These are phyloP conservation scores for Anethum foeniculum DNA, from an alignment of 140 eudicot species.

Conservation along the genomic window DNA sequence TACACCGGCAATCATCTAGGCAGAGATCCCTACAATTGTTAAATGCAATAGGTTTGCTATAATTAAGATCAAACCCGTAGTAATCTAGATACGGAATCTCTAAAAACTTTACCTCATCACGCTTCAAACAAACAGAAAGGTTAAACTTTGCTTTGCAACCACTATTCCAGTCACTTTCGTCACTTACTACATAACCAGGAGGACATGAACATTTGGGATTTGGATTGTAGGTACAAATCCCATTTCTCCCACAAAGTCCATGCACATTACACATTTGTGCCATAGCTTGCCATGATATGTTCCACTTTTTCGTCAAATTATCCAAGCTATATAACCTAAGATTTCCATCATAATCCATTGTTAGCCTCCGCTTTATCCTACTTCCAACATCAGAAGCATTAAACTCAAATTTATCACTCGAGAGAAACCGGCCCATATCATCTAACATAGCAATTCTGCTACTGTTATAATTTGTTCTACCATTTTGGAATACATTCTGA, in stretches of 20 bases:
- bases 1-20: conserved; percentile 27
- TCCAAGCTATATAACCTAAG: conserved; percentile 29
- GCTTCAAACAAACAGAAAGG: not conserved
- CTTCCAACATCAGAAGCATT: conserved; percentile 30
- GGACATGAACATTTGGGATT: conserved; percentile 39
- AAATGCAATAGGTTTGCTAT: conserved; percentile 1
- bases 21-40: conserved; percentile 22
- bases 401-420: conserved; percentile 29
- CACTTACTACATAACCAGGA: conserved; percentile 23
- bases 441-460: conserved; percentile 39
- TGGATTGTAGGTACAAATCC: conserved; percentile 35
- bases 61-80: conserved; percentile 42
- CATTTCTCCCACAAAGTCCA: conserved; percentile 53
- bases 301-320: conserved; percentile 10
- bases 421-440: conserved; percentile 27
- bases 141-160: conserved; percentile 41
- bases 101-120: conserved; percentile 21
- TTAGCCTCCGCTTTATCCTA: conserved; percentile 36
- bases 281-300: conserved; percentile 18
- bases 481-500: conserved; percentile 6
- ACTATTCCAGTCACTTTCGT: conserved; percentile 31
- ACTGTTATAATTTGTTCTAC: conserved; percentile 39
- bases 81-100: conserved; percentile 25
- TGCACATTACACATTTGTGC: conserved; percentile 29
- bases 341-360: conserved; percentile 51